Percentiles rank a stretch among this genome's conserved stretches.
phyloP scores from a whole-genome alignment of 192 early-diverging fungal genomes.

The Linnemannia elongata region DNA sequence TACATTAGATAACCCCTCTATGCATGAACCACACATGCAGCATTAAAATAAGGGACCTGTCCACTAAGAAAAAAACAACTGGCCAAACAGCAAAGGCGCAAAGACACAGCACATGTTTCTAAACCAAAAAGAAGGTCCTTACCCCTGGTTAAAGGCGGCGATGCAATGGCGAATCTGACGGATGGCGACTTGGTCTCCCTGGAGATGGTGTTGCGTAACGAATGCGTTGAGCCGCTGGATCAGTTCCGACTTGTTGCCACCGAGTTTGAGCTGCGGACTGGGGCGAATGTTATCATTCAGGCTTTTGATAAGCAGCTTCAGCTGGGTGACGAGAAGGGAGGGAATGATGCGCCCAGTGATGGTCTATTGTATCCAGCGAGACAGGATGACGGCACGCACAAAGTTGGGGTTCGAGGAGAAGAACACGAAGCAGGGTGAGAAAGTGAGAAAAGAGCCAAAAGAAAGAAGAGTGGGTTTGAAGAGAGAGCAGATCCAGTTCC shows the following conservation, averaged over 20 bases:
- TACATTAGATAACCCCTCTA: neutral
- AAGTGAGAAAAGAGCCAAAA: neutral
- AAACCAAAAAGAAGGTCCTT: constrained; percentile 5
- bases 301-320: constrained; percentile 50
- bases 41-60: neutral
- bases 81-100: neutral
- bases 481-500: neutral
- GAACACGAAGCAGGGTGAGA: neutral
- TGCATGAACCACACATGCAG: neutral
- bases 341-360: constrained; percentile 57
- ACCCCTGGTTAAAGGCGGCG: constrained; percentile 45
- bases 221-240: constrained; percentile 27
- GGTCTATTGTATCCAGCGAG: constrained; percentile 24
- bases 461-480: neutral
- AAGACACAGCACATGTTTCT: neutral
- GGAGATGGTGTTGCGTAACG: constrained; percentile 38
- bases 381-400: neutral
- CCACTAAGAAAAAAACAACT: neutral
- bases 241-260: constrained; percentile 55
- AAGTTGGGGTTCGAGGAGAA: neutral
- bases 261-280: constrained; percentile 51
- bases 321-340: constrained; percentile 43
- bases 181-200: constrained; percentile 49
- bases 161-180: constrained; percentile 55
- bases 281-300: constrained; percentile 54